Base-by-base conservation (phyloP, 768 basidiomycete species). In the Boletus coccyginus region DNA sequence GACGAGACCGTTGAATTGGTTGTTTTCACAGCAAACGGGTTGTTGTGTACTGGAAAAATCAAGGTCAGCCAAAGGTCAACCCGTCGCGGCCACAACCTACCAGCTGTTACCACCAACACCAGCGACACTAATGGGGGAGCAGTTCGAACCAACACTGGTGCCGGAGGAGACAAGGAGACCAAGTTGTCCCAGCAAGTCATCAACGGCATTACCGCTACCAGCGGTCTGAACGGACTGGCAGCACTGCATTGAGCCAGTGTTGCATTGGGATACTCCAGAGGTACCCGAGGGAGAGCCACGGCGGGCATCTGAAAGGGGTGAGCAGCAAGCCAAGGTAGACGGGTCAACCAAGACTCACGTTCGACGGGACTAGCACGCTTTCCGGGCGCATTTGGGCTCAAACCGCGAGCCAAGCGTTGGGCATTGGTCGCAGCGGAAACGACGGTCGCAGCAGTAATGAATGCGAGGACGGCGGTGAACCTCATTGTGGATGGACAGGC, bases 371-470 rank as follows among this genome's bases (percentile, higher is more conserved):
- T 73, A 1, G 58, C 73, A 24, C 69, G 71, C 46, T 57, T 67
- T 24, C 9, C 45, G n/a, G 83, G 84, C 1, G 79, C 69, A 1
- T 74, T 65, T 17, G 82, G 84, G 31, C 74, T 66, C 5, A 85
- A 68, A 12, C 84, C 83, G 19, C 80, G 81, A 52, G 81, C 79
- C 43, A 86, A 57, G 38, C 84, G 81, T 13, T 76, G 57, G 0
- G 77, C 83, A 50, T 85, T 85, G 46, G 80, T 79, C 51, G 80
- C 78, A 13, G 73, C 71, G n/a, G 73, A 74, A 58, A 73, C 74
- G 10, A 67, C 53, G 39, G 75, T 68, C 39, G 70, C 75, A 13
- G 72, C 68, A 24, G 74, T 71, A 45, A 74, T 65, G 52, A 81
- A 58, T 49, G 78, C 67, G 58, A 79, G 59, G 50, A 66, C 47